phyloP scores from a whole-genome alignment of 2,329 filamentous ascomycete genomes.

The Rasamsonia emersonii region DNA sequence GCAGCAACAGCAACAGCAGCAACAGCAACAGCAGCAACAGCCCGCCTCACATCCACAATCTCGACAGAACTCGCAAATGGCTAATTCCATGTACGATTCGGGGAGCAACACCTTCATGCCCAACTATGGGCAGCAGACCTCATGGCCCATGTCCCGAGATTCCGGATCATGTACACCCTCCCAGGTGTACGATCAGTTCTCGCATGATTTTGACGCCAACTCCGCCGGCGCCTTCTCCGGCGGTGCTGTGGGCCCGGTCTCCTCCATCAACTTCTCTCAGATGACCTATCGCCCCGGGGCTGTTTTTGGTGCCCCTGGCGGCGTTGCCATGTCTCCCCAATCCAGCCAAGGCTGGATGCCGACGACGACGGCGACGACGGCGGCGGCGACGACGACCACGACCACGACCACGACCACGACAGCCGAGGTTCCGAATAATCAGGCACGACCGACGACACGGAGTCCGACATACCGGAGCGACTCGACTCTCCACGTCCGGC shows the following conservation, averaged over 20 bases:
- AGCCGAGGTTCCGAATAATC: too few relatives aligned
- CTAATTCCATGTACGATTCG: conserved; percentile 42
- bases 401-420: too few relatives aligned
- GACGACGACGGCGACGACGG: conserved; percentile 39
- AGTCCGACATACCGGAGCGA: conserved; percentile 61
- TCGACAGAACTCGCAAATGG: conserved; percentile 33
- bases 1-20: conserved; percentile 1
- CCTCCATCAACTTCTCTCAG: conserved; percentile 28
- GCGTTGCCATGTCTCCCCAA: conserved; percentile 53
- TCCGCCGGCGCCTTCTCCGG: conserved; percentile 35
- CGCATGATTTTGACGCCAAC: conserved; percentile 42
- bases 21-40: conserved; percentile 4
- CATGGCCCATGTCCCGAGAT: conserved; percentile 57
- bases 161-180: conserved; percentile 69
- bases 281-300: conserved; percentile 41
- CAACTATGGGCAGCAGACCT: conserved; percentile 38
- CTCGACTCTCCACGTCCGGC: conserved; percentile 64
- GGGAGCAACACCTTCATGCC: conserved; percentile 55
- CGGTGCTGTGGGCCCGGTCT: conserved; percentile 33
- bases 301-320: conserved; percentile 40
- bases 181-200: conserved; percentile 58
- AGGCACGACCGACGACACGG: conserved; percentile 48
- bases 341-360: conserved; percentile 51
- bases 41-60: conserved; percentile 19
- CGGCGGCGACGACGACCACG: too few relatives aligned